These are phyloP conservation scores for Haplosporangium sp. DNA, from an alignment of 371 early-diverging fungal genomes.

Conservation along the genomic window DNA sequence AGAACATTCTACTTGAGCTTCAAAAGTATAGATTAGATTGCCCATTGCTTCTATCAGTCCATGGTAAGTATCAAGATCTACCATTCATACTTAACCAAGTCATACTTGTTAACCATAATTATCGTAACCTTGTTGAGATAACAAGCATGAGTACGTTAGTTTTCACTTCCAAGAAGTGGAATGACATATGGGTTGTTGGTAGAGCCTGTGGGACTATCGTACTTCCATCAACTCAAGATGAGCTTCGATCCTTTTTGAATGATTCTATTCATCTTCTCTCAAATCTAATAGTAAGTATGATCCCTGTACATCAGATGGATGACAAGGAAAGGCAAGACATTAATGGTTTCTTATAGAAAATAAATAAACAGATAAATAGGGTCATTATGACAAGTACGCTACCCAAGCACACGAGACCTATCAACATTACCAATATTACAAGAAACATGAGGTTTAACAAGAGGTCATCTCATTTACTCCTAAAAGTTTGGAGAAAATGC, in stretches of 20 bases:
- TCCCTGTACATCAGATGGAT: too few relatives aligned
- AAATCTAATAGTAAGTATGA: constrained; percentile 12
- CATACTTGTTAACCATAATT: not conserved
- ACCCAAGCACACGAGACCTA: too few relatives aligned
- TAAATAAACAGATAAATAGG: too few relatives aligned
- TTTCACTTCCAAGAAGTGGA: constrained; percentile 7
- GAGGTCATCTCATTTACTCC: too few relatives aligned
- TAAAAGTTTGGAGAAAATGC: too few relatives aligned
- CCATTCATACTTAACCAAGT: not conserved
- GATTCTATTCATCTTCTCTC: constrained; percentile 1
- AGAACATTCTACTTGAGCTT: constrained; percentile 22
- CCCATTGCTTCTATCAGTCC: constrained; percentile 11
- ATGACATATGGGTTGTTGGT: constrained; percentile 23
- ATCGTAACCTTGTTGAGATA: not conserved
- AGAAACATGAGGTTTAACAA: too few relatives aligned
- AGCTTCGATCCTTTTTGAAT: constrained; percentile 11
- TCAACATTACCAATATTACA: too few relatives aligned
- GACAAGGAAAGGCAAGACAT: too few relatives aligned
- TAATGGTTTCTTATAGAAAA: too few relatives aligned
- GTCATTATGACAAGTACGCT: too few relatives aligned
- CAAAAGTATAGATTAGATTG: constrained; percentile 25
- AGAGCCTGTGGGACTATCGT: constrained; percentile 16
- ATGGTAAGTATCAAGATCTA: constrained; percentile 10
- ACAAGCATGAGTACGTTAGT: constrained; percentile 12
- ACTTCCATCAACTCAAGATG: not conserved